These are phyloP conservation scores for Gentiana dahurica DNA, from an alignment of 257 asterid species.

Conservation along the genomic window DNA sequence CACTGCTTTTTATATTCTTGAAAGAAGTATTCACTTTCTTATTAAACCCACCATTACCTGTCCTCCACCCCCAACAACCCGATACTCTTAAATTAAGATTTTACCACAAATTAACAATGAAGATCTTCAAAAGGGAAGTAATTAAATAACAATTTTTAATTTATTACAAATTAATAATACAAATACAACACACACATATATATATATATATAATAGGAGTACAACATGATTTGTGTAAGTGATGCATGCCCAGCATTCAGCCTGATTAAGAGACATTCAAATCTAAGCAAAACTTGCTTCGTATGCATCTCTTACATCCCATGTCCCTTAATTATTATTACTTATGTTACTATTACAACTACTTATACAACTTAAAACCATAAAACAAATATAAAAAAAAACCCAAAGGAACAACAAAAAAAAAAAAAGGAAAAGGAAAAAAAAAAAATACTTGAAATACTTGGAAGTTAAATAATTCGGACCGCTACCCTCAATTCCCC, in stretches of 20 bases:
- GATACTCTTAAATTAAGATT: no score
- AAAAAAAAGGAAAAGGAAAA: background rate
- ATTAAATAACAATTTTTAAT: constrained; percentile 7
- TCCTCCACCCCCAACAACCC: no score
- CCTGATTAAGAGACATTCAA: background rate
- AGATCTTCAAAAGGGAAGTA: background rate
- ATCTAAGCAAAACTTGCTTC: constrained; percentile 18
- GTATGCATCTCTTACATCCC: constrained; percentile 55
- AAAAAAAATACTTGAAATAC: constrained; percentile 2
- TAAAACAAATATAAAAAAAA: background rate
- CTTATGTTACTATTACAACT: no score
- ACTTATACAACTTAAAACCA: background rate
- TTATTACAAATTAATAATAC: constrained; percentile 8
- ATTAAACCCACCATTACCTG: no score
- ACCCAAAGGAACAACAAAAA: background rate
- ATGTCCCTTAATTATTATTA: constrained; percentile 7
- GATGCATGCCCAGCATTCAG: constrained; percentile 31
- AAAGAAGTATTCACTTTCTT: no score
- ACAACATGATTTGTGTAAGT: constrained; percentile 19
- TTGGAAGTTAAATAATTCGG: constrained; percentile 21
- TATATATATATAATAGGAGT: background rate
- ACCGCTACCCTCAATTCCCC: constrained; percentile 63
- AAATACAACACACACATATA: background rate
- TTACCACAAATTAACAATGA: no score
- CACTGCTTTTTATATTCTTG: no score